These are phyloP conservation scores for Blastobotrys buckinghamii DNA, from an alignment of 1,139 yeast genomes.

Conservation along the genomic window DNA sequence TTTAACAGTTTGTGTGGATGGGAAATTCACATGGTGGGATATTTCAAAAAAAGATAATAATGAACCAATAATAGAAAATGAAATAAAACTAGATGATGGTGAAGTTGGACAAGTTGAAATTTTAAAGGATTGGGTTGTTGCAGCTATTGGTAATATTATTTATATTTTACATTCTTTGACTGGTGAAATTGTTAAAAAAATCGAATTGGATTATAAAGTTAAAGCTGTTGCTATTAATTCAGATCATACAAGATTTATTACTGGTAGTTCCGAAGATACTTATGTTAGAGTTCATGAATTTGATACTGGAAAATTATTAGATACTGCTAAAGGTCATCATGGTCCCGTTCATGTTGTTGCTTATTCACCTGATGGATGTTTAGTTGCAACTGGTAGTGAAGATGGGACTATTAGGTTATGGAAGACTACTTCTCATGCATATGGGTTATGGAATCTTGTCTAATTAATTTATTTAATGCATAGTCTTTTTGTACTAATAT, in stretches of 20 bases:
- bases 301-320: constrained; percentile 27
- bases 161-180: constrained; percentile 23
- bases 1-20: constrained; percentile 26
- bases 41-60: constrained; percentile 17
- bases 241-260: constrained; percentile 25
- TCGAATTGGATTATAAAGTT: constrained; percentile 28
- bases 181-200: constrained; percentile 19
- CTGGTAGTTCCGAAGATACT: constrained; percentile 32
- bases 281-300: constrained; percentile 35
- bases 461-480: background rate
- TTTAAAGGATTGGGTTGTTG: constrained; percentile 23
- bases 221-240: constrained; percentile 29
- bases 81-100: constrained; percentile 20
- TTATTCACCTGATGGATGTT: constrained; percentile 34
- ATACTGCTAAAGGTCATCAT: constrained; percentile 33
- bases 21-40: constrained; percentile 32
- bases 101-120: constrained; percentile 30
- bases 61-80: constrained; percentile 13
- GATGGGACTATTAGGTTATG: constrained; percentile 67
- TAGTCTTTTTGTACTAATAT: too few relatives aligned
- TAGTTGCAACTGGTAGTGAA: constrained; percentile 59
- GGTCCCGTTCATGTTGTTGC: constrained; percentile 36
- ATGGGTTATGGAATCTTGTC: constrained; percentile 31
- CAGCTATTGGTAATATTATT: constrained; percentile 27
- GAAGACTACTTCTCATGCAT: constrained; percentile 35